Conservation (phyloP, 108 stramenopile genomes). For the Pseudonitzschia multiseries region DNA sequence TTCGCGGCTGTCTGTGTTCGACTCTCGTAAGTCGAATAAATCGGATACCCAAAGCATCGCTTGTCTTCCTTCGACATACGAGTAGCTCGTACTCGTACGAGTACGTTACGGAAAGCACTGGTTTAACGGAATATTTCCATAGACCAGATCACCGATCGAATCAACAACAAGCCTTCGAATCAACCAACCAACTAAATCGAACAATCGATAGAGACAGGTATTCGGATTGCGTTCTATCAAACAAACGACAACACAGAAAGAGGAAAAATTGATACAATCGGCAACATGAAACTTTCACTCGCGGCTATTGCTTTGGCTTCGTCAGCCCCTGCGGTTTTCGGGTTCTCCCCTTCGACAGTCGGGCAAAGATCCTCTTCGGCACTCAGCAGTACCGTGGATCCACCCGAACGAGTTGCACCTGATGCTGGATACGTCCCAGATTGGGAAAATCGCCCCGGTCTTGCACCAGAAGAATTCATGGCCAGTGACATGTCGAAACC, state of each 20-base stretch:
- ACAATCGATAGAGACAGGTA: no score
- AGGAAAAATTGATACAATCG: not conserved
- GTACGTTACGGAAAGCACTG: no score
- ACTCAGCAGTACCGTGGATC: constrained; percentile 18
- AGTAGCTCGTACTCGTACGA: no score
- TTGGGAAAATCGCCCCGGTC: constrained; percentile 75
- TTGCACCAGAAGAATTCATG: constrained; percentile 71
- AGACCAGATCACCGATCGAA: no score
- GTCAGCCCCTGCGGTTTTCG: constrained; percentile 28
- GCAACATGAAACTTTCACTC: constrained; percentile 49
- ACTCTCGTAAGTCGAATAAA: not conserved
- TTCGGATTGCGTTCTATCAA: not conserved
- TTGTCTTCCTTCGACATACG: not conserved
- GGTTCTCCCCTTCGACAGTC: constrained; percentile 12
- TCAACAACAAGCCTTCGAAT: no score
- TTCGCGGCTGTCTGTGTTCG: not conserved
- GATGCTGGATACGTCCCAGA: constrained; percentile 72
- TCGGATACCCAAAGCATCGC: not conserved
- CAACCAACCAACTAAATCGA: no score
- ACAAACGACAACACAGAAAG: not conserved
- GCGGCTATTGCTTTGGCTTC: constrained; percentile 31
- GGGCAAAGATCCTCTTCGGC: not conserved
- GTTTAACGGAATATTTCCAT: no score
- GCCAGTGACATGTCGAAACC: constrained; percentile 61
- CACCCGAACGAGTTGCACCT: constrained; percentile 68